Evolutionary conservation across 2,329 filamentous ascomycete species (phyloP).

Genomic region (Atkinsonella hypoxylon): DNA sequence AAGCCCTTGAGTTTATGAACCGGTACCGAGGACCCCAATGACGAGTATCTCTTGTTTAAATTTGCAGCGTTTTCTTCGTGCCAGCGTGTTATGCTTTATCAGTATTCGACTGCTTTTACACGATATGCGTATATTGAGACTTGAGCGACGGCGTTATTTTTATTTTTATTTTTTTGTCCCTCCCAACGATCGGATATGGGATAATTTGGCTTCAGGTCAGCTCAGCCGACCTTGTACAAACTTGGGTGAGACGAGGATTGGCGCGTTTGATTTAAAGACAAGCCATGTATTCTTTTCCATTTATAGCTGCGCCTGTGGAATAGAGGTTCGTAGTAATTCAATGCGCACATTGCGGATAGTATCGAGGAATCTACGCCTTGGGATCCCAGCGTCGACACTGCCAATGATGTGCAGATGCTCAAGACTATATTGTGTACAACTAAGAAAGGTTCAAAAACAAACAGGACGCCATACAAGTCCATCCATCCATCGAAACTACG

Average conservation of each 20-base stretch:
- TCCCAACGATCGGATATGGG: background rate
- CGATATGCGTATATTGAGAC: constrained; percentile 8
- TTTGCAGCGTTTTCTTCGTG: constrained; percentile 1
- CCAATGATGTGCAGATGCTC: too few species aligned
- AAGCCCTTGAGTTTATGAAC: constrained; percentile 66
- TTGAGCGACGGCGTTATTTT: constrained; percentile 4
- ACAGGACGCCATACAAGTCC: too few species aligned
- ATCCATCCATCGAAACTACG: too few species aligned
- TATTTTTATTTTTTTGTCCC: background rate
- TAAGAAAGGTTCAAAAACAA: too few species aligned
- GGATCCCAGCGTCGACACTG: too few species aligned
- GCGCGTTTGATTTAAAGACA: background rate
- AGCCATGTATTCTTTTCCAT: background rate
- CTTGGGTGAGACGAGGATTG: background rate
- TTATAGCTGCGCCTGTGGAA: background rate
- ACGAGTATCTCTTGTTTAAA: constrained; percentile 5
- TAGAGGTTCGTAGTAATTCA: background rate
- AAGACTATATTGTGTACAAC: too few species aligned
- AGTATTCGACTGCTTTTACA: constrained; percentile 1
- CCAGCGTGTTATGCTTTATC: constrained; percentile 1
- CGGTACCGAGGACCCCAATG: constrained; percentile 30
- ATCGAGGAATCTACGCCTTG: too few species aligned
- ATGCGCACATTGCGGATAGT: too few species aligned
- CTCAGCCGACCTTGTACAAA: background rate
- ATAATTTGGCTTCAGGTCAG: background rate